Evolutionary conservation across 2,329 filamentous ascomycete species (phyloP), one percentile per base, ranked within the genome.

Genomic region (Fusarium decemcellulare): DNA sequence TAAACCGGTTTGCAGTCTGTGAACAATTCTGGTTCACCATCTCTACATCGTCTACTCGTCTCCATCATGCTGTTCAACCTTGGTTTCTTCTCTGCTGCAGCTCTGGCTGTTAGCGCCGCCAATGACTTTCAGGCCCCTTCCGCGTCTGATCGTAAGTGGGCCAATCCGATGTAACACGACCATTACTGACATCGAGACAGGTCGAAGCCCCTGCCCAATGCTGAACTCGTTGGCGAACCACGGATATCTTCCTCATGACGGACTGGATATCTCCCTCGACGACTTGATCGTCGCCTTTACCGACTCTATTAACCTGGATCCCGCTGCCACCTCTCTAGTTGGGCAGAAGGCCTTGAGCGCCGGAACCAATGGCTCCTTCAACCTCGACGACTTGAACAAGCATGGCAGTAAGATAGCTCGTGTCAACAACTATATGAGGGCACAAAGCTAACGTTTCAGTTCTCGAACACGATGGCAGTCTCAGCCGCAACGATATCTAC

Each of bases 181-280:
- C 18, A 23, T 23, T 23, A 8, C 23, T 73, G 29, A 73, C 32
- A 12, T 15, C 3, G 10, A 5, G 7, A n/a, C 48, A 73, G 68
- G 60, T 8, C 32, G 72, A 48, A 67, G 72, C 8, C 72, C 72
- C 27, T 74, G 72, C 5, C 72, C 72, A 1, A 60, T 74, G 61
- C 44, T 74, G 7, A 74, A 74, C 32, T 47, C 57, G 0, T 46
- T 74, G 18, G 68, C 72, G 11, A 74, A 74, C 61, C 72, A 74
- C 32, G 72, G 71, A 29, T 74, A 69, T 36, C 63, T 74, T 1
- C 70, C 68, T 10, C 62, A 64, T 9, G 58, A 71, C 29, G 72
- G 72, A 9, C 59, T 67, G 37, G 56, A 70, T 30, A 66, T 65
- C 8, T 67, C 63, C 1, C 54, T 69, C 16, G 51, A 56, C 0